Evolutionary conservation across 208 protist genomes (phyloP).

Genomic region (Naegleria gruberi): DNA sequence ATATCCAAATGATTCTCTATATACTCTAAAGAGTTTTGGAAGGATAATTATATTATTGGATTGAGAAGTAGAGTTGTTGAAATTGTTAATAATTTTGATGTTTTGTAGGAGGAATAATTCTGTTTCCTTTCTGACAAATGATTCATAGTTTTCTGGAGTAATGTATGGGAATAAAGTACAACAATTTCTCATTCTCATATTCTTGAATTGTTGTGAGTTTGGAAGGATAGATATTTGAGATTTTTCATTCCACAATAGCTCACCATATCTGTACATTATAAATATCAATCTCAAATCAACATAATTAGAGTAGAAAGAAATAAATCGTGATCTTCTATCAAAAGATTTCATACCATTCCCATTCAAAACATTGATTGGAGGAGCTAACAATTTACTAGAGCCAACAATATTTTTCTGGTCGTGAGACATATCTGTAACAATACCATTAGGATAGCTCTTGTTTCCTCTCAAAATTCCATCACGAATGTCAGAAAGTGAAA

Average conservation of each 20-base stretch:
- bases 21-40: background rate
- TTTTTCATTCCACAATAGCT: background rate
- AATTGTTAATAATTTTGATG: background rate
- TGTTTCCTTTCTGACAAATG: background rate
- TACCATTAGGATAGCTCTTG: background rate
- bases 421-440: background rate
- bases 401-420: background rate
- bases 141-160: background rate
- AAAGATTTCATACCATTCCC: background rate
- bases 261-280: background rate
- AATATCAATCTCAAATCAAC: background rate
- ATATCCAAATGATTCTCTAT: background rate
- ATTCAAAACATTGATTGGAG: background rate
- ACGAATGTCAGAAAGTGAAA: constrained; percentile 8
- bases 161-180: background rate
- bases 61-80: background rate
- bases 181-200: background rate
- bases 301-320: background rate
- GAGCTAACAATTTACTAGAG: background rate
- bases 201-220: background rate
- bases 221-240: background rate
- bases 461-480: constrained; percentile 5
- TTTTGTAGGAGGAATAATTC: background rate
- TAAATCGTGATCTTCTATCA: background rate
- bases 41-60: background rate